phyloP scores from a whole-genome alignment of 768 basidiomycete species.

The Lactarius sanguifluus region DNA sequence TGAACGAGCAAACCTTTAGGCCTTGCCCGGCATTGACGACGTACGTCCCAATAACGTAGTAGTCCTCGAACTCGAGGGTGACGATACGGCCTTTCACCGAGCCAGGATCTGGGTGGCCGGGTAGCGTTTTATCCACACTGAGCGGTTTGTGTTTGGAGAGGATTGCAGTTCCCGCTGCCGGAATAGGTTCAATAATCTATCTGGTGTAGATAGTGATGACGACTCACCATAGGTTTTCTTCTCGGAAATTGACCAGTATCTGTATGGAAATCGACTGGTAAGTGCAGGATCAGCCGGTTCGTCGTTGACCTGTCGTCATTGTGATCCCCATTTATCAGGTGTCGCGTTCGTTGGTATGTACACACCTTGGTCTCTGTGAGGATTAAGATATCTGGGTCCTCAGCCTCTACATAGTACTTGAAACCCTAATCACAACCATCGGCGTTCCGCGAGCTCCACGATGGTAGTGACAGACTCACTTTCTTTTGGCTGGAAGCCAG shows the following conservation, averaged over 20 bases:
- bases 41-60: constrained; percentile 76
- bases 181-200: constrained; percentile 9
- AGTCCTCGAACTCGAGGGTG: constrained; percentile 74
- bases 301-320: constrained; percentile 60
- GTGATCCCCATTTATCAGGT: constrained; percentile 1
- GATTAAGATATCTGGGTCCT: constrained; percentile 81
- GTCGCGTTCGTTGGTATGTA: not conserved
- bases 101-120: constrained; percentile 66
- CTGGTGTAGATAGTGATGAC: not conserved
- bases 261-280: constrained; percentile 60
- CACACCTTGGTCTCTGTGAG: constrained; percentile 83
- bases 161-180: constrained; percentile 74
- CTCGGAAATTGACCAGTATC: constrained; percentile 72
- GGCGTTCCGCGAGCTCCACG: constrained; percentile 4
- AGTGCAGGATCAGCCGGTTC: constrained; percentile 60
- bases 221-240: constrained; percentile 77
- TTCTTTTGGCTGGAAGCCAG: constrained; percentile 76
- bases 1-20: constrained; percentile 49
- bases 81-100: constrained; percentile 74
- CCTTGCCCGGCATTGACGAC: constrained; percentile 79
- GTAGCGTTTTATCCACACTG: constrained; percentile 62
- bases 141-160: constrained; percentile 76
- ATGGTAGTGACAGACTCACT: constrained; percentile 39
- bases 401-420: constrained; percentile 77
- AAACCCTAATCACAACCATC: constrained; percentile 56